Base-by-base conservation (phyloP, 2,329 filamentous ascomycete genomes). In the Zasmidium cellare region DNA sequence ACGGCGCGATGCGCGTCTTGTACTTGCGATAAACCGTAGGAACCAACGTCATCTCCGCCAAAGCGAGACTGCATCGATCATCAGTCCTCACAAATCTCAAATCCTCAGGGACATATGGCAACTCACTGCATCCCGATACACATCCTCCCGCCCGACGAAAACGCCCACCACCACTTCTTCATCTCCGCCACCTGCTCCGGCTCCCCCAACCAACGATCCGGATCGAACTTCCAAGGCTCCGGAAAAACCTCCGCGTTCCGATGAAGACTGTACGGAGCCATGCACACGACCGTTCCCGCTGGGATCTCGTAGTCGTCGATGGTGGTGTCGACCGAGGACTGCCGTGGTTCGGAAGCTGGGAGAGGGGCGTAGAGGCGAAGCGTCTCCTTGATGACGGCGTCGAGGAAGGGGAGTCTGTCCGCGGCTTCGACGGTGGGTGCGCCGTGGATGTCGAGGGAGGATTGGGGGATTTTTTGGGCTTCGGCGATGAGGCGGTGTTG, bases 351-450 rank as follows among this genome's bases (percentile, higher is more conserved):
- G 0, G 76, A 79, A 22, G 79, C 79, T 0, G 82, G 81, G 7
- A 84, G 71, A 0, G 82, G 81, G 0, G 76, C 75, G 50, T 75
- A 61, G 7, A 91, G 71, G 16, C 89, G 83, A 75, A 92, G 89
- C 3, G 87, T 84, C 73, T 93, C 90, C 68, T 91, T 89, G 66
- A 92, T 81, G 55, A 85, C 86, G 2, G 89, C 89, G 67, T 91
- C 87, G 1, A 93, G 82, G 70, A 91, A 92, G 1, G 73, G 70
- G 3, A 72, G 69, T 44, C 69, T 65, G 35, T 69, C 58, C 1
- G 59, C 56, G 2, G 65, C 62, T 53, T 74, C 68, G 3, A 11
- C 80, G 75, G 47, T 81, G 79, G 77, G 75, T 16, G 74, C 65
- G 1, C 69, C 74, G 19, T 68, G 60, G 1, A 51, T 58, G 56